These are phyloP conservation scores for Colletotrichum magnum DNA, from an alignment of 2,329 filamentous ascomycete species.

Conservation along the genomic window DNA sequence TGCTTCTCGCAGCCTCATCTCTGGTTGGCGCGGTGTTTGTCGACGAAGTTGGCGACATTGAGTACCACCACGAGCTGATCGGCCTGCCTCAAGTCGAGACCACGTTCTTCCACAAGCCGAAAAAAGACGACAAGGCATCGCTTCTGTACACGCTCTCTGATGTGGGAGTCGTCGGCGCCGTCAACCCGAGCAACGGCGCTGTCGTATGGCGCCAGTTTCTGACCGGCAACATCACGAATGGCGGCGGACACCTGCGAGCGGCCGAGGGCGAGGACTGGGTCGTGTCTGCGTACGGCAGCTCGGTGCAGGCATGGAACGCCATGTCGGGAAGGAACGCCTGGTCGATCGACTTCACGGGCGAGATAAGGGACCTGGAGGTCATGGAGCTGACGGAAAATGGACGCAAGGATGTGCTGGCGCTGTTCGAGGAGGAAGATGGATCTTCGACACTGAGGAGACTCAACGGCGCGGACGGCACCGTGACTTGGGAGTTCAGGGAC, in stretches of 20 bases:
- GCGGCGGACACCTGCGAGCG: slow-evolving; percentile 74
- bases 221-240: slow-evolving; percentile 62
- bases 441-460: slow-evolving; percentile 77
- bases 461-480: slow-evolving; percentile 78
- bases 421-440: slow-evolving; percentile 73
- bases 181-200: slow-evolving; percentile 88
- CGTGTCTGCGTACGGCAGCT: slow-evolving; percentile 78
- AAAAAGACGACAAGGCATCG: slow-evolving; percentile 85
- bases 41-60: slow-evolving; percentile 92
- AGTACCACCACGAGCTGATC: slow-evolving; percentile 93
- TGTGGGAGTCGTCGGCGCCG: slow-evolving; percentile 84
- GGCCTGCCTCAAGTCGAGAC: slow-evolving; percentile 85
- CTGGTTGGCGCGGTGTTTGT: slow-evolving; percentile 79
- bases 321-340: slow-evolving; percentile 84
- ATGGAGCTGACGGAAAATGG: slow-evolving; percentile 76
- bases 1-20: slow-evolving; percentile 56
- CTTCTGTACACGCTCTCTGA: slow-evolving; percentile 94
- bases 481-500: slow-evolving; percentile 85
- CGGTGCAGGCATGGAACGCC: slow-evolving; percentile 87
- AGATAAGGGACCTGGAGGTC: slow-evolving; percentile 80
- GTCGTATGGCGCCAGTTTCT: slow-evolving; percentile 90
- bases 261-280: slow-evolving; percentile 85
- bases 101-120: slow-evolving; percentile 95
- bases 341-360: slow-evolving; percentile 73
- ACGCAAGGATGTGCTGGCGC: slow-evolving; percentile 79